Evolutionary conservation across 2,329 filamentous ascomycete genomes (phyloP), one percentile per base, ranked within the genome.

Genomic region (Scedosporium boydii): DNA sequence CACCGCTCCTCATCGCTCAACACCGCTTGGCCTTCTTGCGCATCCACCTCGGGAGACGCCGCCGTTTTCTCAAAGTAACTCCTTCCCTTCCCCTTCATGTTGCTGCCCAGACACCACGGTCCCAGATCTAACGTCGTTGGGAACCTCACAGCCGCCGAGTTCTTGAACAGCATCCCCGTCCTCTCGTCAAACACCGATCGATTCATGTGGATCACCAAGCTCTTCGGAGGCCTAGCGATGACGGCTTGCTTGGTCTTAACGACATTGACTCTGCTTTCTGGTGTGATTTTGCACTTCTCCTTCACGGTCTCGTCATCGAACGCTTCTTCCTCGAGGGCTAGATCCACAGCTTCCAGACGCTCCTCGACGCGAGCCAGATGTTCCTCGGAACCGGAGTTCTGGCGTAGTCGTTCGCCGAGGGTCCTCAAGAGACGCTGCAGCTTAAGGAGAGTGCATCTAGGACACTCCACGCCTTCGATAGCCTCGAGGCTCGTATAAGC

Each of bases 201-300:
- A 70, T 98, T 97, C 71, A 98, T 83, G 71, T 99, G 95, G 7
- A 98, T 80, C 0, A 87, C 89, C 14, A 99, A 78, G 62, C 89
- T 90, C 65, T 87, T 86, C 1, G 95, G 95, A 1, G 92, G 83
- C 34, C 93, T 82, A 3, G 90, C 92, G 67, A 99, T 84, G 12
- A 93, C 90, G 9, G 90, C 88, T 72, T 98, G 95, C 64, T 93
- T 89, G 7, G 92, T 92, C 74, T 99, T 99, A 4, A 89, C 96
- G 16, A 88, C 87, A 21, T 82, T 84, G 6, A 92, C 84, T 69
- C 88, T 86, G 67, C 86, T 85, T 68, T 88, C 86, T 9, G 86
- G 78, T 0, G 79, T 78, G 65, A 87, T 89, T 69, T 83, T 87
- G 75, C 86, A 91, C 70, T 82, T 84, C 38, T 86, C 80, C 2